Evolutionary conservation across 345 rosid species (phyloP).

Genomic region (Euphorbia peplus): DNA sequence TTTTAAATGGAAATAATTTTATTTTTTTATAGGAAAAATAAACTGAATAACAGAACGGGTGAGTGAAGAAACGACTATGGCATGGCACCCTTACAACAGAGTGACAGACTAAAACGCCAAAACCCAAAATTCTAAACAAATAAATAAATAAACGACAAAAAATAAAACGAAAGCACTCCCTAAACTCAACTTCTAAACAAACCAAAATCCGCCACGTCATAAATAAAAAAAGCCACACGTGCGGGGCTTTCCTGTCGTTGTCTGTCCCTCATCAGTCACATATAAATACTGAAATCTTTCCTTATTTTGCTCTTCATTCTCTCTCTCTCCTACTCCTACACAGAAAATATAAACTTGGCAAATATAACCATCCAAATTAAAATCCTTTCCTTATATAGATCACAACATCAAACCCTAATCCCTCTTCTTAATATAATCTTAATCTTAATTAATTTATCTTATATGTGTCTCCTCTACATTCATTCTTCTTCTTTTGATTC

Average conservation of each 20-base stretch:
- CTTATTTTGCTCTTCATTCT: not conserved
- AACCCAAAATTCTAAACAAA: not conserved
- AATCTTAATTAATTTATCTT: too few relatives aligned
- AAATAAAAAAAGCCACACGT: slow-evolving; percentile 12
- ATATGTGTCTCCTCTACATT: not conserved
- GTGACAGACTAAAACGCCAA: not conserved
- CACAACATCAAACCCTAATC: slow-evolving; percentile 1
- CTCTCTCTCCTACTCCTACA: slow-evolving; percentile 16
- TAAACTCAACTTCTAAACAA: not conserved
- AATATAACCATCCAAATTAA: not conserved
- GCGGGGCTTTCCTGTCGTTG: slow-evolving; percentile 5
- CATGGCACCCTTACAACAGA: too few relatives aligned
- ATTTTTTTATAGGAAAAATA: too few relatives aligned
- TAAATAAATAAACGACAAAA: too few relatives aligned
- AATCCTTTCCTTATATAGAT: slow-evolving; percentile 14
- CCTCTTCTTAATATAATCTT: not conserved
- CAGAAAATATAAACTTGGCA: not conserved
- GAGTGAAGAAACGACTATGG: too few relatives aligned
- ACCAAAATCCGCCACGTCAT: slow-evolving; percentile 27
- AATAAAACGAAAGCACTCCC: not conserved
- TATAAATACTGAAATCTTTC: not conserved
- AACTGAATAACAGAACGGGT: too few relatives aligned
- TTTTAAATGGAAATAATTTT: too few relatives aligned
- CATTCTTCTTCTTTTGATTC: not conserved
- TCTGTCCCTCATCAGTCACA: slow-evolving; percentile 18